Percentiles rank a stretch among this genome's conserved stretches.
Evolutionary conservation across 2,329 filamentous ascomycete genomes (phyloP).

Genomic region (Xylaria sp.): DNA sequence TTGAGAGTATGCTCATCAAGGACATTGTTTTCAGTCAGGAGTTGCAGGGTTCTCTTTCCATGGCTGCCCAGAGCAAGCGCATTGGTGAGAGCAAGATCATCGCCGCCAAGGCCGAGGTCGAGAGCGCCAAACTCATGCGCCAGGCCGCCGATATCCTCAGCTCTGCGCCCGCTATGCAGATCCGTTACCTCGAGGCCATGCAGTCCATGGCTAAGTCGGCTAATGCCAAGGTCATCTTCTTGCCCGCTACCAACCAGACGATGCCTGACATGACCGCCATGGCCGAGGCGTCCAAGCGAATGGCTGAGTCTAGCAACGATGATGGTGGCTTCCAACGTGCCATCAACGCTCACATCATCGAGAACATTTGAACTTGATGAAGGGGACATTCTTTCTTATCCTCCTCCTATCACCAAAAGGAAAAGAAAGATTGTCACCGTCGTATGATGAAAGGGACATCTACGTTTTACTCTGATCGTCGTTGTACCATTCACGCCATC

Average conservation of each 20-base stretch:
- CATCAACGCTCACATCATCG: slow-evolving; percentile 74
- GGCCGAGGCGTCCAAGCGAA: slow-evolving; percentile 34
- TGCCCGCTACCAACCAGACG: slow-evolving; percentile 62
- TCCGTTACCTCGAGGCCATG: slow-evolving; percentile 97
- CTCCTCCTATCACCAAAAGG: neutral
- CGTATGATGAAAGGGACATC: no score
- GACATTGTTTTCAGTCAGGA: slow-evolving; percentile 97
- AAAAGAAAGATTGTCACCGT: no score
- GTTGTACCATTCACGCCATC: neutral
- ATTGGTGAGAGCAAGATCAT: slow-evolving; percentile 99
- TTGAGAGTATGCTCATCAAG: slow-evolving; percentile 99
- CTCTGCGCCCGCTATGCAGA: slow-evolving; percentile 94
- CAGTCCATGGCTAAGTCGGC: slow-evolving; percentile 95
- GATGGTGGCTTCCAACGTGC: slow-evolving; percentile 68
- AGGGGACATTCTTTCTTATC: neutral
- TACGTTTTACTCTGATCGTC: no score
- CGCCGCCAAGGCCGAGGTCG: slow-evolving; percentile 92
- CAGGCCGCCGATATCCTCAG: slow-evolving; percentile 91
- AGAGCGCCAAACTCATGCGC: slow-evolving; percentile 88
- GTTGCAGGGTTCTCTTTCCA: slow-evolving; percentile 90
- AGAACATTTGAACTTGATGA: slow-evolving; percentile 61
- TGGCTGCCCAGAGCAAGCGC: slow-evolving; percentile 97
- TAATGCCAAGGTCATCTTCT: slow-evolving; percentile 81
- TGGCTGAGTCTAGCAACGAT: slow-evolving; percentile 50
- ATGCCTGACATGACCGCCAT: slow-evolving; percentile 41